A percentile compares a stretch with the other conserved stretches of the same genome.
phyloP scores from a whole-genome alignment of 73 alveolate genomes.

The Blepharisma japonicum region DNA sequence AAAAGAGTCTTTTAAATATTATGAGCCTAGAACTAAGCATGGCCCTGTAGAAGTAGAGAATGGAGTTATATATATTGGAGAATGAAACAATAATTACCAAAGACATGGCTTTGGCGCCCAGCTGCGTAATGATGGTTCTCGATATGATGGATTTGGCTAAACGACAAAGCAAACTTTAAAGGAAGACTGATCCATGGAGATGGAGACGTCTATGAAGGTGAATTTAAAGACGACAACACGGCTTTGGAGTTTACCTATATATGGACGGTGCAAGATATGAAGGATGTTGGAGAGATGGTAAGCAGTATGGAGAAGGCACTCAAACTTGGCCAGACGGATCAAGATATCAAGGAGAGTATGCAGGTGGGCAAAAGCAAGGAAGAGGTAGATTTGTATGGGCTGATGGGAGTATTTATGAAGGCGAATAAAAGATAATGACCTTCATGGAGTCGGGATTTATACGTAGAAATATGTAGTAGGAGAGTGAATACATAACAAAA shows the following conservation, averaged over 20 bases:
- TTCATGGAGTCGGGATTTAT: constrained; percentile 67
- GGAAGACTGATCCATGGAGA: constrained; percentile 51
- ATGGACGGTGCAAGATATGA: constrained; percentile 75
- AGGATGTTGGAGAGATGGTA: constrained; percentile 74
- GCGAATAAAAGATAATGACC: constrained; percentile 58
- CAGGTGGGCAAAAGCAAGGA: constrained; percentile 64
- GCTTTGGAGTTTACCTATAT: constrained; percentile 63
- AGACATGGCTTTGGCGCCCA: constrained; percentile 8
- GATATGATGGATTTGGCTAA: constrained; percentile 45
- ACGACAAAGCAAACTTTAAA: constrained; percentile 38
- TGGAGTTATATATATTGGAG: constrained; percentile 53
- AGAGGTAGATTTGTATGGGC: constrained; percentile 63
- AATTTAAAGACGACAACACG: constrained; percentile 60
- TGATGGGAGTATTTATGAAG: constrained; percentile 65
- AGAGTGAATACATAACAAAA: constrained; percentile 55
- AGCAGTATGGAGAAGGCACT: constrained; percentile 78
- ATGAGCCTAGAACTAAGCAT: background rate
- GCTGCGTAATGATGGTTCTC: constrained; percentile 27
- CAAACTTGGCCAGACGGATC: constrained; percentile 78
- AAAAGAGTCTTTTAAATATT: background rate
- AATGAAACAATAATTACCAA: constrained; percentile 32
- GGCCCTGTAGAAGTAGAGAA: constrained; percentile 48
- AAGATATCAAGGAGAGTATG: constrained; percentile 60
- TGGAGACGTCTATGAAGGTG: constrained; percentile 57
- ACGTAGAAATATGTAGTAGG: constrained; percentile 58